Evolutionary conservation across 345 rosid species (phyloP).

Genomic region (Abelmoschus esculentus): DNA sequence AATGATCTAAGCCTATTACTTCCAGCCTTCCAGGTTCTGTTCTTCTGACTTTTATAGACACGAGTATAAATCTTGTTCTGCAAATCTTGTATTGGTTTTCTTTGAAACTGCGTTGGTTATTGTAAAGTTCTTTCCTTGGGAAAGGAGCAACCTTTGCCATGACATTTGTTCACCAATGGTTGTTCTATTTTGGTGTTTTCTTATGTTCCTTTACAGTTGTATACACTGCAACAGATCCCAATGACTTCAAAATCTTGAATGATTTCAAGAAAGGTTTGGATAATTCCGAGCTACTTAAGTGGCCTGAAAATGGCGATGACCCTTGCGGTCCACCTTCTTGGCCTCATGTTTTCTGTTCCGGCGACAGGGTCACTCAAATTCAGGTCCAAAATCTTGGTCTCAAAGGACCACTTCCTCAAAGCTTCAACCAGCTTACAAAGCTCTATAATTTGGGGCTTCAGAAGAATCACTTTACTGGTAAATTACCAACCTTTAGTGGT

Average conservation of each 20-base stretch:
- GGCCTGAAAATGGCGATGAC: constrained; percentile 55
- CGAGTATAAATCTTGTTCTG: not conserved
- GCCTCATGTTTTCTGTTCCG: constrained; percentile 49
- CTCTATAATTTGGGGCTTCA: constrained; percentile 57
- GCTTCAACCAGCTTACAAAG: constrained; percentile 45
- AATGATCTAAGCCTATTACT: not conserved
- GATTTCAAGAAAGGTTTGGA: constrained; percentile 53
- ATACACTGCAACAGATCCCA: constrained; percentile 39
- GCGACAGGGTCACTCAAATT: constrained; percentile 50
- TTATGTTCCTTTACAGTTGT: constrained; percentile 21
- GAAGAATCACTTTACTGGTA: constrained; percentile 49
- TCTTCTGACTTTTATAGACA: not conserved
- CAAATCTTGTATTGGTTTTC: not conserved
- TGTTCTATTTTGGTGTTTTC: constrained; percentile 20
- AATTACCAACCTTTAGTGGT: constrained; percentile 52
- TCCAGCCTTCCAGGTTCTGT: constrained; percentile 1
- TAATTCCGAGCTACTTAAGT: constrained; percentile 53
- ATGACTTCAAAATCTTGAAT: constrained; percentile 45
- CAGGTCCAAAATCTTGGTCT: constrained; percentile 53
- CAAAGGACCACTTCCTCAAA: constrained; percentile 51
- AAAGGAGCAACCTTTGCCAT: constrained; percentile 2
- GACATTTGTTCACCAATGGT: not conserved
- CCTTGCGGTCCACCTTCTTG: constrained; percentile 55
- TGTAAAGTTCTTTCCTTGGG: not conserved
- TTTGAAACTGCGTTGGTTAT: not conserved